These are phyloP conservation scores for Pythium phragmitis DNA, from an alignment of 352 stramenopile genomes.

Conservation along the genomic window DNA sequence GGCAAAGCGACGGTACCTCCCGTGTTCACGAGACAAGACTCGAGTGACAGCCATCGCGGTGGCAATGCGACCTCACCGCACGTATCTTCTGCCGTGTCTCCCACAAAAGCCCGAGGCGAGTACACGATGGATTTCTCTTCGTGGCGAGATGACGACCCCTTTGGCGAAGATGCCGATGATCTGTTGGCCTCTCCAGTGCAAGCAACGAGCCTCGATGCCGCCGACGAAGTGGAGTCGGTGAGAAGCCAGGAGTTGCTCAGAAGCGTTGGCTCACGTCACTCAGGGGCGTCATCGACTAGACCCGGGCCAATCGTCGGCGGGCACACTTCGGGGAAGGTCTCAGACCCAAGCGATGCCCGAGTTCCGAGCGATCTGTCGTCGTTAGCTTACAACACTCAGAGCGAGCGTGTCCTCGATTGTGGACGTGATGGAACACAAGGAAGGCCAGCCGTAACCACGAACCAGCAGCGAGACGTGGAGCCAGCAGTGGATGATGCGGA, in stretches of 20 bases:
- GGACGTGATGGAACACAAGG: background rate
- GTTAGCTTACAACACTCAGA: background rate
- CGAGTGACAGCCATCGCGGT: slow-evolving; percentile 1
- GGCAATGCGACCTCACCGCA: background rate
- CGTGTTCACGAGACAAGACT: slow-evolving; percentile 10
- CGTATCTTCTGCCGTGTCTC: background rate
- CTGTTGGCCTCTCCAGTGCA: background rate
- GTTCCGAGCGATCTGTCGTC: slow-evolving; percentile 7
- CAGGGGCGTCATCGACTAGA: background rate
- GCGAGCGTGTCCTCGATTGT: background rate
- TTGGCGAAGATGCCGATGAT: slow-evolving; percentile 26
- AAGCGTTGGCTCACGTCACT: slow-evolving; percentile 8
- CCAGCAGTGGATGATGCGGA: slow-evolving; percentile 25
- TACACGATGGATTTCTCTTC: slow-evolving; percentile 26
- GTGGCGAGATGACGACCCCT: slow-evolving; percentile 36
- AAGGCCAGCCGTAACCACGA: background rate
- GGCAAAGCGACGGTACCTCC: background rate
- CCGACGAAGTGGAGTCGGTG: slow-evolving; percentile 16
- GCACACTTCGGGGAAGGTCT: background rate
- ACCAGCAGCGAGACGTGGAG: background rate
- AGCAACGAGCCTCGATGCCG: background rate
- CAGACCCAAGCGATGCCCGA: background rate
- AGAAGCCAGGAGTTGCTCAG: slow-evolving; percentile 10
- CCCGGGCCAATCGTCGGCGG: background rate
- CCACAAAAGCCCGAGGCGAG: slow-evolving; percentile 12